Conservation (phyloP, 192 early-diverging fungal genomes). For the Mortierella claussenii region DNA sequence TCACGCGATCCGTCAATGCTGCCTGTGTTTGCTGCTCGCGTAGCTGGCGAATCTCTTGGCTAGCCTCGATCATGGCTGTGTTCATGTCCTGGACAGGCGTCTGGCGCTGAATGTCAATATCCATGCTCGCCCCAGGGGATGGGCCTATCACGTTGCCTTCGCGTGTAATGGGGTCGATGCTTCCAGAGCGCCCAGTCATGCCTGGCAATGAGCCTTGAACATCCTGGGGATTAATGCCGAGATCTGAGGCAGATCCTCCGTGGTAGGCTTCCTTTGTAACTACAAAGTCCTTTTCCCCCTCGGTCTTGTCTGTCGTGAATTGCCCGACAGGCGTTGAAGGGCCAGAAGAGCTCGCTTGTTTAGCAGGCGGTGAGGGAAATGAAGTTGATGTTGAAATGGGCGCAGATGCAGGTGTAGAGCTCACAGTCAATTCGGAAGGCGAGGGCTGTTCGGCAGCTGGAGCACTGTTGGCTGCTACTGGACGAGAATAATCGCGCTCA, state of each 20-base stretch:
- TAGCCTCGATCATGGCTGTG: conserved; percentile 30
- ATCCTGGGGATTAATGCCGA: conserved; percentile 6
- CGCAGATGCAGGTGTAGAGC: not conserved
- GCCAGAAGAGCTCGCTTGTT: not conserved
- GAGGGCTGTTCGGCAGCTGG: conserved; percentile 1
- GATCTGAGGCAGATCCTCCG: conserved; percentile 8
- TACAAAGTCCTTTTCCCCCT: conserved; percentile 22
- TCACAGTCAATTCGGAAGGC: conserved; percentile 1
- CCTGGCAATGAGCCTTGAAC: conserved; percentile 1
- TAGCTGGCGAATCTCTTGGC: conserved; percentile 38
- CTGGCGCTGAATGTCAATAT: conserved; percentile 36
- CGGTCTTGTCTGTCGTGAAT: conserved; percentile 31
- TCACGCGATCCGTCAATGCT: conserved; percentile 43
- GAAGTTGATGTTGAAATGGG: not conserved
- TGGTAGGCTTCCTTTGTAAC: conserved; percentile 21
- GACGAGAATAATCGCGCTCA: conserved; percentile 21
- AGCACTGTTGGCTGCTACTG: not conserved
- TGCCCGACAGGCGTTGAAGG: not conserved
- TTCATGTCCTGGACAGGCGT: conserved; percentile 41
- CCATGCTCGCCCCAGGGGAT: not conserved
- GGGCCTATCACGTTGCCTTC: conserved; percentile 16
- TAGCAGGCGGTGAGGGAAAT: not conserved
- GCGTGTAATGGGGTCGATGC: conserved; percentile 11
- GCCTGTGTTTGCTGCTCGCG: conserved; percentile 41
- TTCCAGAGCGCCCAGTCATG: conserved; percentile 24